Base-by-base conservation (phyloP, 2,329 filamentous ascomycete genomes). In the Trichophyton equinum region DNA sequence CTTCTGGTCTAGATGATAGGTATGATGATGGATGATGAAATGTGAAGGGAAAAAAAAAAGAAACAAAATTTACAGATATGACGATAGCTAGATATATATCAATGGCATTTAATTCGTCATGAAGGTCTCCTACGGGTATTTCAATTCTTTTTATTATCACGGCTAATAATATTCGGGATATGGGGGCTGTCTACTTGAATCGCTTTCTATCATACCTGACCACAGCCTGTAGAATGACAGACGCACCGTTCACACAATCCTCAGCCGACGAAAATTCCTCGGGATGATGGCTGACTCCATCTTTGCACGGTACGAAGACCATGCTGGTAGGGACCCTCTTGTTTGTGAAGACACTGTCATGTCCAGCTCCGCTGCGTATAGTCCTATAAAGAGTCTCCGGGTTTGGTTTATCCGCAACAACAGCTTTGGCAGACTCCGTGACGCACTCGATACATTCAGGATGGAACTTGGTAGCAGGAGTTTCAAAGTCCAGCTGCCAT, bases 391-490 rank as follows among this genome's bases (percentile, higher is more conserved):
- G 68, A 56, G 78, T 75, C 65, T 76, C 72, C 2, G 73, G 68
- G 25, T 73, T 67, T 20, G 65, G 71, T 20, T 77, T 68, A 49
- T 81, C 79, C 1, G 83, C 80, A 1, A 85, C 79, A 1, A 85
- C 77, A 3, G 78, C 79, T 59, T 74, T 72, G 0, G 85, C 84
- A 22, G 85, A 82, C 47, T 81, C 76, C 57, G 80, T 77, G 7
- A 90, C 85, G 40, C 83, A 85, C 0, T 74, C 71, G 61, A 90
- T 85, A 68, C 87, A 90, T 65, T 85, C 82, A 6, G 79, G 71
- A 66, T 89, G 79, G 72, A 91, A 91, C 33, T 78, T 77, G 0
- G 84, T 81, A 0, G 85, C 85, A 0, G 81, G 79, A 2, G 75
- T 77, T 57, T 82, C 78, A 65, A 83, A 84, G 68, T 89, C 85